A percentile compares a stretch with the other conserved stretches of the same genome.
Evolutionary conservation across 495 filamentous ascomycete species (phyloP).

Genomic region (Bacidia gigantensis): DNA sequence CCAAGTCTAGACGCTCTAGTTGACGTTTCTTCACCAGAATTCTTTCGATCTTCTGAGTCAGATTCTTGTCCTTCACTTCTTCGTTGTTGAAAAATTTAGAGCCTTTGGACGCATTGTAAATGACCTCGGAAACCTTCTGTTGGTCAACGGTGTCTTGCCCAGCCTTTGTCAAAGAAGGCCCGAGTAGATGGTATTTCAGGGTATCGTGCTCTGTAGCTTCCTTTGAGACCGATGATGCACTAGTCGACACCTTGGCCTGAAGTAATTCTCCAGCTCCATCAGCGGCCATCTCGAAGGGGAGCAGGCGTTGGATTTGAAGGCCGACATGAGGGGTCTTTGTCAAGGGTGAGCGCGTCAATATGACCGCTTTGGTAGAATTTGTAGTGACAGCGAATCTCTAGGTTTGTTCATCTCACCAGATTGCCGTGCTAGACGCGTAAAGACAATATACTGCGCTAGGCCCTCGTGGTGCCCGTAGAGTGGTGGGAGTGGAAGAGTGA

Average conservation of each 20-base stretch:
- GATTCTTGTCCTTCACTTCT: conserved; percentile 61
- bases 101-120: conserved; percentile 92
- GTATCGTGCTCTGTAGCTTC: conserved; percentile 31
- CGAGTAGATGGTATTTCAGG: conserved; percentile 62
- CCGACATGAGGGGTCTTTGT: neutral
- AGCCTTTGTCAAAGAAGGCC: conserved; percentile 85
- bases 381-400: too few relatives aligned
- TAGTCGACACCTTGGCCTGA: neutral
- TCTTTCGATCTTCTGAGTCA: conserved; percentile 76
- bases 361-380: neutral
- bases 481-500: too few relatives aligned
- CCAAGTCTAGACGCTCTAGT: conserved; percentile 63
- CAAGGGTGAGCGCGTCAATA: neutral
- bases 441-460: too few relatives aligned
- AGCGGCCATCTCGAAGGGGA: neutral
- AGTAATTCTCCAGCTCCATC: neutral
- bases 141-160: conserved; percentile 93
- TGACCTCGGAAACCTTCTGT: conserved; percentile 87
- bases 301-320: neutral
- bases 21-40: conserved; percentile 64
- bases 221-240: neutral
- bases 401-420: too few relatives aligned
- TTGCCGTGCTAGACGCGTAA: too few relatives aligned
- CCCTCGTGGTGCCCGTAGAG: too few relatives aligned
- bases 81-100: conserved; percentile 96